Evolutionary conservation across 306 rosid genomes (phyloP), one percentile per base, ranked within the genome.

Genomic region (Acmispon strigosus): DNA sequence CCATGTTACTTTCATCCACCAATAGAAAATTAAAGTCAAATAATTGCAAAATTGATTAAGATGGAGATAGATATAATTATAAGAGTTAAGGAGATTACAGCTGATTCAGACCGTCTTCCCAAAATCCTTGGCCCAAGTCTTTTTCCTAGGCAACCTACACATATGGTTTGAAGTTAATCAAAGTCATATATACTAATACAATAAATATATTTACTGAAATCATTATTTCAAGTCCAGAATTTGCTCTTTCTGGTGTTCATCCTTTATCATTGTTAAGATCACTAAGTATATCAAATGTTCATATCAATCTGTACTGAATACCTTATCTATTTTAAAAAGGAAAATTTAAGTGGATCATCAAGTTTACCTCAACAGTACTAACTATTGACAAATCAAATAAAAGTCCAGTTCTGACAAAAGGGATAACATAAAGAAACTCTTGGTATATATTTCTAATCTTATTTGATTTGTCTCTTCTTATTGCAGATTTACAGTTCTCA

Each of bases 81-180:
- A 44, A 44, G 72, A 65, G 64, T 10, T 76, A 29, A 47, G 68
- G 66, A 80, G 62, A 78, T 89, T 95, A 95, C 99, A 51, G 49
- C 69, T 69, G 90, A 66, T 56, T 89, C 96, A 69, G 85, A 52
- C 72, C 80, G 81, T 80, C 97, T 86, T 68, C 97, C 89, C 92
- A 91, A 74, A 68, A 91, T 86, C 80, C 84, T 84, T 74, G 99
- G 99, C 27, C 97, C 91, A 72, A 95, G 73, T 81, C 66, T 91
- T 80, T 86, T 87, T 3, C 99, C 99, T 80, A 95, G 78, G 86
- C 99, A 95, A 81, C 99, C 99, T 95, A 62, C 73, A 60, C 76
- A 70, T 52, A 20, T 11, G 27, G 70, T 53, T 73, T 49, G 69
- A 49, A 76, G 69, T 60, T 78, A 36, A 76, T 62, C 51, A 73